These are phyloP conservation scores for Puccinia triticina DNA, from an alignment of 1,284 basidiomycete species.

Conservation along the genomic window DNA sequence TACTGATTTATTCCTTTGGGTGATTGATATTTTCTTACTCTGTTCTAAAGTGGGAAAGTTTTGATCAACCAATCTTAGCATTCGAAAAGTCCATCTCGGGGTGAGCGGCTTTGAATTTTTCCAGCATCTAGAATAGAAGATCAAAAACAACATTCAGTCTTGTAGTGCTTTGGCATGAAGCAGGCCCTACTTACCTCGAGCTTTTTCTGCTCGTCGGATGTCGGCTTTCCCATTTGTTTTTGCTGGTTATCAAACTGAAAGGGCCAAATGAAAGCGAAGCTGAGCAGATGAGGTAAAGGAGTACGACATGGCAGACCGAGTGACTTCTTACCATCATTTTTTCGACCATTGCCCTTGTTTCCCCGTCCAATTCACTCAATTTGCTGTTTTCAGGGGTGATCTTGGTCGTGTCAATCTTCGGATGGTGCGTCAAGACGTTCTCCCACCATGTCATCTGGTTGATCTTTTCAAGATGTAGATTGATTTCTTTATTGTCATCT, in stretches of 20 bases:
- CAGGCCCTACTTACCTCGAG: conserved; percentile 64
- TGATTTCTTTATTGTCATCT: conserved; percentile 78
- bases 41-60: neutral
- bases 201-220: conserved; percentile 60
- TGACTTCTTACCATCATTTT: conserved; percentile 92
- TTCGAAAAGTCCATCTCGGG: conserved; percentile 83
- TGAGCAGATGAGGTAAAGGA: neutral
- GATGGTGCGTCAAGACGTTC: conserved; percentile 89
- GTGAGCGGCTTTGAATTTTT: conserved; percentile 84
- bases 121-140: conserved; percentile 67
- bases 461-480: conserved; percentile 82
- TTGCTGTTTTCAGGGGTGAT: conserved; percentile 95
- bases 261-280: neutral
- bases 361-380: conserved; percentile 89
- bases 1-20: no score
- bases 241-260: conserved; percentile 92
- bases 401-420: conserved; percentile 95
- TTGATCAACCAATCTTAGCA: conserved; percentile 41
- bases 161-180: neutral
- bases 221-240: conserved; percentile 91
- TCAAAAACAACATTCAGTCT: neutral
- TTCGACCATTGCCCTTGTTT: conserved; percentile 95
- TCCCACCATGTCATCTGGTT: conserved; percentile 95
- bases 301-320: conserved; percentile 6
- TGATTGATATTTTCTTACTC: no score